phyloP scores from a whole-genome alignment of 345 rosid genomes.

The Ceriops decandra region DNA sequence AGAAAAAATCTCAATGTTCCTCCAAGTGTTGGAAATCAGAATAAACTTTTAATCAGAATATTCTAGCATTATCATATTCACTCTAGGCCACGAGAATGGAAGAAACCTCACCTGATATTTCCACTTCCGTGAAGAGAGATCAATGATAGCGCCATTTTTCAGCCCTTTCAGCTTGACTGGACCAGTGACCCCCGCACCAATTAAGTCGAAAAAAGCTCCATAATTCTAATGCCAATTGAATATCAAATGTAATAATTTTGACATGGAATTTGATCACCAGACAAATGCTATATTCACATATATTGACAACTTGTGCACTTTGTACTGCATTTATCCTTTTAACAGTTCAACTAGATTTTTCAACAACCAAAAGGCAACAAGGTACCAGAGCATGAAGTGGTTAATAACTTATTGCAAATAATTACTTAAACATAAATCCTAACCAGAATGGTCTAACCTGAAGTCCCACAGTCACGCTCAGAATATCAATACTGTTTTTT shows the following conservation, averaged over 20 bases:
- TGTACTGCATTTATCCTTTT: too few relatives aligned
- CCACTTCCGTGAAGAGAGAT: conserved; percentile 76
- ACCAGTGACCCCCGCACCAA: conserved; percentile 90
- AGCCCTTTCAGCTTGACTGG: conserved; percentile 70
- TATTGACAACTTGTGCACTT: background rate
- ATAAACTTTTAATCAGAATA: background rate
- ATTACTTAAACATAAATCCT: conserved; percentile 4
- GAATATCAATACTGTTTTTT: conserved; percentile 72
- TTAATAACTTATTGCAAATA: background rate
- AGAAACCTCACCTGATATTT: conserved; percentile 68
- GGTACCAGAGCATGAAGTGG: background rate
- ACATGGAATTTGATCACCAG: background rate
- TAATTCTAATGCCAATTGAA: conserved; percentile 55
- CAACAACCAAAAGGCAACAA: too few relatives aligned
- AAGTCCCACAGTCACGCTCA: conserved; percentile 92
- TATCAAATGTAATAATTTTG: conserved; percentile 4
- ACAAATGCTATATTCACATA: conserved; percentile 4
- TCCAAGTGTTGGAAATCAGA: background rate
- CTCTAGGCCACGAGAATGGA: background rate
- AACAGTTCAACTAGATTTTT: too few relatives aligned
- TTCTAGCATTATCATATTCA: background rate
- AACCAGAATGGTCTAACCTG: conserved; percentile 44
- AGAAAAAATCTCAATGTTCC: too few relatives aligned
- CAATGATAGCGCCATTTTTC: conserved; percentile 46
- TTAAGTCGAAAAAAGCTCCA: conserved; percentile 74